Percentiles rank a stretch among this genome's conserved stretches.
Conservation (phyloP, 179 eudicot genomes). For the Nepenthes alata region DNA sequence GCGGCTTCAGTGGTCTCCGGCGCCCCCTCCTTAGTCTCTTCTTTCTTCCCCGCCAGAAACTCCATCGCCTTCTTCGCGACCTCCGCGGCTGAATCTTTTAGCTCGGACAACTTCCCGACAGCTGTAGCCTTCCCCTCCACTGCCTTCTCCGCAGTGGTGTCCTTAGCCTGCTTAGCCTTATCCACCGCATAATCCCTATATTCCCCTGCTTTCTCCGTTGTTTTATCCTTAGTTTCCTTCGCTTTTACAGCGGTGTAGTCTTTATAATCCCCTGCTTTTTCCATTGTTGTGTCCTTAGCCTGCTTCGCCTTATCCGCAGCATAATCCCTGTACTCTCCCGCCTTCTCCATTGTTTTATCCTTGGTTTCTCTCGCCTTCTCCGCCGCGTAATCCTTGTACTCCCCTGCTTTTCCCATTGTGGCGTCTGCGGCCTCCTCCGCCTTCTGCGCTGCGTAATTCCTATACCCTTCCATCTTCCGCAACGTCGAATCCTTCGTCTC, state of each 20-base stretch:
- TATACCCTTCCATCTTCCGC: constrained; percentile 10
- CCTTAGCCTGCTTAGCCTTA: constrained; percentile 27
- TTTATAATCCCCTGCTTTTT: constrained; percentile 15
- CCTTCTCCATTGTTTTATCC: constrained; percentile 10
- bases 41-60: constrained; percentile 52
- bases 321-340: constrained; percentile 9
- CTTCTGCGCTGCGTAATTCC: constrained; percentile 9
- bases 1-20: not conserved
- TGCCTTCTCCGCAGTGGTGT: constrained; percentile 14
- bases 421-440: constrained; percentile 10
- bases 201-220: constrained; percentile 19
- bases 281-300: constrained; percentile 5
- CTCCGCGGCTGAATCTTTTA: constrained; percentile 58
- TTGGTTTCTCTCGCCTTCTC: constrained; percentile 4
- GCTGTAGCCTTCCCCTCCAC: constrained; percentile 24
- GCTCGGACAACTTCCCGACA: constrained; percentile 40
- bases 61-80: constrained; percentile 58
- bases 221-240: constrained; percentile 16
- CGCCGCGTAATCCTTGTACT: not conserved
- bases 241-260: constrained; percentile 10
- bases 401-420: constrained; percentile 3
- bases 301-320: constrained; percentile 6
- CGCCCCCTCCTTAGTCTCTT: constrained; percentile 32
- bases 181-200: constrained; percentile 18
- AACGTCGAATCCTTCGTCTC: constrained; percentile 5